Evolutionary conservation across 2,329 filamentous ascomycete genomes (phyloP).

Genomic region (Pseudocercospora musae): DNA sequence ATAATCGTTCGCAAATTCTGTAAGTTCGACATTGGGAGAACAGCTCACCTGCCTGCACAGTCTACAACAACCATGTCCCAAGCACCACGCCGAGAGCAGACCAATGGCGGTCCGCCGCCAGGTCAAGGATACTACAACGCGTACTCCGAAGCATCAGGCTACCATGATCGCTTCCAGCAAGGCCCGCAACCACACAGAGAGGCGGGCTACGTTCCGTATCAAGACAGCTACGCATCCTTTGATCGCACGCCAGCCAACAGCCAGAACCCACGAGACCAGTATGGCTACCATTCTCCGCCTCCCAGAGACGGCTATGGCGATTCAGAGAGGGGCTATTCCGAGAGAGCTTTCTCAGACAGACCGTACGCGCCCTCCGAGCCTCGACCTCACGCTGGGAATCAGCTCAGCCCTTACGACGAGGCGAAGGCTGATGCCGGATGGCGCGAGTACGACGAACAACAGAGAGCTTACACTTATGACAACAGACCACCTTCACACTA

Average conservation of each 20-base stretch:
- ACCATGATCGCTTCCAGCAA: slow-evolving; percentile 11
- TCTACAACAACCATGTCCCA: not conserved
- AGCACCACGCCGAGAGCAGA: not conserved
- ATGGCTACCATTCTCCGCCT: slow-evolving; percentile 5
- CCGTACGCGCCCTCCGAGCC: slow-evolving; percentile 18
- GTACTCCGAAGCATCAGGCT: slow-evolving; percentile 11
- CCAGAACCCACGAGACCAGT: not conserved
- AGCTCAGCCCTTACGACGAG: slow-evolving; percentile 27
- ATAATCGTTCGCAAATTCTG: not conserved
- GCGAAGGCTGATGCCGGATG: slow-evolving; percentile 30
- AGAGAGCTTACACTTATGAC: slow-evolving; percentile 9
- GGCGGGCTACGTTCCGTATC: slow-evolving; percentile 12
- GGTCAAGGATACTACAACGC: slow-evolving; percentile 13
- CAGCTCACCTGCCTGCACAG: not conserved
- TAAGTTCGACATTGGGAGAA: not conserved
- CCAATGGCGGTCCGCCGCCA: slow-evolving; percentile 5
- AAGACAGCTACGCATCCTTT: slow-evolving; percentile 7
- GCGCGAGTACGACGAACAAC: slow-evolving; percentile 9
- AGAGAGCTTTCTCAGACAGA: slow-evolving; percentile 9
- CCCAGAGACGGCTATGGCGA: slow-evolving; percentile 2
- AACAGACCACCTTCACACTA: slow-evolving; percentile 9
- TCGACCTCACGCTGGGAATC: slow-evolving; percentile 12
- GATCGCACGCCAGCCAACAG: not conserved
- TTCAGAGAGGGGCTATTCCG: slow-evolving; percentile 6
- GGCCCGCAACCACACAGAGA: slow-evolving; percentile 10